phyloP scores from a whole-genome alignment of 2,329 filamentous ascomycete genomes.

The Penicillium sp. region DNA sequence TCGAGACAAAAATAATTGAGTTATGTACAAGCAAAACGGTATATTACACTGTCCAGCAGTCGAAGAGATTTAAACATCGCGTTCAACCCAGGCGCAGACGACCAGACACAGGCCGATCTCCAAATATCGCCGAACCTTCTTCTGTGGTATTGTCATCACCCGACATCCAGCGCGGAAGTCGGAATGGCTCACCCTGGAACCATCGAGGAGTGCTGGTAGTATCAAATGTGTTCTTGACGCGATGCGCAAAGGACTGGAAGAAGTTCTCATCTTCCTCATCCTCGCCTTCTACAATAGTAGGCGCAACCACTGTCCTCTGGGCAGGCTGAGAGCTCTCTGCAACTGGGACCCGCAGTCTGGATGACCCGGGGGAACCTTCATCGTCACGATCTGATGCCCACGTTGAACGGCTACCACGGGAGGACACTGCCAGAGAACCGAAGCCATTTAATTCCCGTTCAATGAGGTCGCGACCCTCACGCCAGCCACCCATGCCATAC shows the following conservation, averaged over 20 bases:
- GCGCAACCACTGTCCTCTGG: slow-evolving; percentile 34
- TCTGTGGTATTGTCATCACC: slow-evolving; percentile 48
- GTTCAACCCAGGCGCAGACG: slow-evolving; percentile 37
- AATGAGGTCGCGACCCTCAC: slow-evolving; percentile 86
- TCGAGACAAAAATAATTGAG: not conserved
- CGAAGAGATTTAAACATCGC: slow-evolving; percentile 9
- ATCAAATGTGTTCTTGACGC: slow-evolving; percentile 90
- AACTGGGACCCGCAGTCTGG: slow-evolving; percentile 35
- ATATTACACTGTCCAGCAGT: slow-evolving; percentile 26
- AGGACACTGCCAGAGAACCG: slow-evolving; percentile 45
- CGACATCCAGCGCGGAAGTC: slow-evolving; percentile 78
- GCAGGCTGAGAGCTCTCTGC: slow-evolving; percentile 29
- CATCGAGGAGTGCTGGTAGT: slow-evolving; percentile 77
- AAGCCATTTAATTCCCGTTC: slow-evolving; percentile 75
- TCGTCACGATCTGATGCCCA: slow-evolving; percentile 28
- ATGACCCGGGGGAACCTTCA: slow-evolving; percentile 28
- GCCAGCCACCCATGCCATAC: slow-evolving; percentile 80
- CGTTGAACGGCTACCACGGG: slow-evolving; percentile 32
- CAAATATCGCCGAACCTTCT: slow-evolving; percentile 39
- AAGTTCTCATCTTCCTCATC: slow-evolving; percentile 74
- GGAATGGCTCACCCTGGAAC: slow-evolving; percentile 72
- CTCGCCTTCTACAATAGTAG: slow-evolving; percentile 52
- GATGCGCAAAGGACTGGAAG: slow-evolving; percentile 77
- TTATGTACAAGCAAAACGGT: slow-evolving; percentile 19
- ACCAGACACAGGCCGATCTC: slow-evolving; percentile 40